phyloP scores from a whole-genome alignment of 1,139 yeast genomes.

The Taphrina communis region DNA sequence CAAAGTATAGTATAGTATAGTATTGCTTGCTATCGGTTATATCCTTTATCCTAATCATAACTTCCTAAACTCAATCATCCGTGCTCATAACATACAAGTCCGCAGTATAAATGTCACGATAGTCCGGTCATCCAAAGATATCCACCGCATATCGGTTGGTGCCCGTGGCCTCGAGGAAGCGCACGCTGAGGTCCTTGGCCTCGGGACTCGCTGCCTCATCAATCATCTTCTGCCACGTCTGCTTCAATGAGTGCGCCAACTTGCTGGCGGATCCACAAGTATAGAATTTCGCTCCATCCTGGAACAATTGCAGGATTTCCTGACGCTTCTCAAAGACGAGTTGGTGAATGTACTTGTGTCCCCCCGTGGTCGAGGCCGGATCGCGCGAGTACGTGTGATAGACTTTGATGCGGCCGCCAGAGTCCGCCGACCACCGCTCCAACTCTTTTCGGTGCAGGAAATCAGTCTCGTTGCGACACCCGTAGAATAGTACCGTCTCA shows the following conservation, averaged over 20 bases:
- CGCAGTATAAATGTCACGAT: too few relatives aligned
- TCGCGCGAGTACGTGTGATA: conserved; percentile 27
- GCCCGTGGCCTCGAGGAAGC: conserved; percentile 26
- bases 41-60: too few relatives aligned
- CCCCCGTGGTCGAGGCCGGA: conserved; percentile 10
- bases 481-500: conserved; percentile 76
- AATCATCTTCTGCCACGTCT: conserved; percentile 31
- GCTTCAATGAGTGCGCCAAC: conserved; percentile 33
- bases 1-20: background rate
- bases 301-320: conserved; percentile 18
- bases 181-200: background rate
- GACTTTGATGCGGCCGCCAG: conserved; percentile 16
- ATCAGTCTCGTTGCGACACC: conserved; percentile 67
- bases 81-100: too few relatives aligned
- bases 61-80: background rate
- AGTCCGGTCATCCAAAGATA: conserved; percentile 19
- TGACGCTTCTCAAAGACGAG: conserved; percentile 21
- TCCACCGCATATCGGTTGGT: conserved; percentile 36
- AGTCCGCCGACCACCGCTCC: conserved; percentile 31
- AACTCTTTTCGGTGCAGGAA: conserved; percentile 46
- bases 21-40: background rate
- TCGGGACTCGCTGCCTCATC: conserved; percentile 13
- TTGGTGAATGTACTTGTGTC: conserved; percentile 35
- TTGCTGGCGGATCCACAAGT: conserved; percentile 40
- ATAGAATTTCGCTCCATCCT: conserved; percentile 29